phyloP scores from a whole-genome alignment of 2,329 filamentous ascomycete species.

The Curvularia sp. region DNA sequence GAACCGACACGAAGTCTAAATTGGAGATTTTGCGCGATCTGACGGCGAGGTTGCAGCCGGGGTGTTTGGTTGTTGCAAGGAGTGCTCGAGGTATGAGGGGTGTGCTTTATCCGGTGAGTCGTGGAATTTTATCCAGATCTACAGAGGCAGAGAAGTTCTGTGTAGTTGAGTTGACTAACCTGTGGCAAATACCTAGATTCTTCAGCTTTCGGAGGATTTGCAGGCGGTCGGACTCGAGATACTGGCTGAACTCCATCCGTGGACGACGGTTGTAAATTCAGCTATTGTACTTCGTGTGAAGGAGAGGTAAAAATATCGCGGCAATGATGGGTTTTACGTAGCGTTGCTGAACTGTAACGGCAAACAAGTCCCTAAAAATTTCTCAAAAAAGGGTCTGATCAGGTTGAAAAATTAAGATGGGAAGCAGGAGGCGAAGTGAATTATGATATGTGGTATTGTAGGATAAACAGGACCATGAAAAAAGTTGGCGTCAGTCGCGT shows the following conservation, averaged over 20 bases:
- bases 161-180: neutral
- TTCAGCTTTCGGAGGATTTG: slow-evolving; percentile 48
- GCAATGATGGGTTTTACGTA: too few relatives aligned
- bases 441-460: too few relatives aligned
- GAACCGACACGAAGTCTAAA: slow-evolving; percentile 53
- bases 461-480: too few relatives aligned
- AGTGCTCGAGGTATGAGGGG: slow-evolving; percentile 56
- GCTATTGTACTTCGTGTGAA: slow-evolving; percentile 51
- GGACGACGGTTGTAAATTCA: slow-evolving; percentile 59
- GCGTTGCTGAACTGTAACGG: too few relatives aligned
- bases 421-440: too few relatives aligned
- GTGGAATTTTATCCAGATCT: neutral
- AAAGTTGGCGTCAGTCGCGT: too few relatives aligned
- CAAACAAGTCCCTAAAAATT: too few relatives aligned
- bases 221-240: slow-evolving; percentile 47
- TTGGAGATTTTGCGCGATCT: slow-evolving; percentile 50
- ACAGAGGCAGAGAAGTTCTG: neutral
- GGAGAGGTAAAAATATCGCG: neutral
- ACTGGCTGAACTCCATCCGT: slow-evolving; percentile 57
- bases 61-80: slow-evolving; percentile 56
- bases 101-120: slow-evolving; percentile 58
- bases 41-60: slow-evolving; percentile 50
- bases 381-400: too few relatives aligned
- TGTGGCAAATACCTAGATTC: slow-evolving; percentile 36
- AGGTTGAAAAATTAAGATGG: too few relatives aligned